Percentiles rank a stretch among this genome's conserved stretches.
Evolutionary conservation across 2,329 filamentous ascomycete genomes (phyloP).

Genomic region (Cordyceps javanica): DNA sequence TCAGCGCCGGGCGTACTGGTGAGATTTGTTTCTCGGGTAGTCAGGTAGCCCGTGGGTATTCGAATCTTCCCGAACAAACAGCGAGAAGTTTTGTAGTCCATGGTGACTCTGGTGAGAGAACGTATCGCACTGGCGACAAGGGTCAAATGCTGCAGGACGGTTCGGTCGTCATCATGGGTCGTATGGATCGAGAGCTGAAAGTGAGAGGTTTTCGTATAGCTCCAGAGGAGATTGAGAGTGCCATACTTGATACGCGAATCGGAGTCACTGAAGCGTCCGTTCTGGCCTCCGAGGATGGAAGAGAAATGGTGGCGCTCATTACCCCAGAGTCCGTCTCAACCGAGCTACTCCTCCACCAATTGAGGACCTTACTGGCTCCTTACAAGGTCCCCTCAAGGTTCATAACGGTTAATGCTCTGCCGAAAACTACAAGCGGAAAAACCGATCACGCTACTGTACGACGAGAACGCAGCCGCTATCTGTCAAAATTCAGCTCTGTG

Average conservation of each 20-base stretch:
- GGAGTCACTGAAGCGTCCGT: neutral
- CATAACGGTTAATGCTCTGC: neutral
- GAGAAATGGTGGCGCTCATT: conserved; percentile 1
- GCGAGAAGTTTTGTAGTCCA: neutral
- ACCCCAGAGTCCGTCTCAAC: too few species aligned
- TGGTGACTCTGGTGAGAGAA: neutral
- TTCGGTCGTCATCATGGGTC: conserved; percentile 5
- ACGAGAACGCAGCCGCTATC: too few species aligned
- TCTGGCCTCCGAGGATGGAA: neutral
- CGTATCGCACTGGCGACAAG: conserved; percentile 2
- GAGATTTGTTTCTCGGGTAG: conserved; percentile 3
- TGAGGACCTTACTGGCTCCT: too few species aligned
- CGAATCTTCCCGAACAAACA: neutral
- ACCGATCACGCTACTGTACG: conserved; percentile 14
- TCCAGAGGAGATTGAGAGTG: conserved; percentile 10
- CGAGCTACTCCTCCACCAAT: too few species aligned
- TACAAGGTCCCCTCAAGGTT: conserved; percentile 12
- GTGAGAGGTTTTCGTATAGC: conserved; percentile 5
- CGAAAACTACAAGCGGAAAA: conserved; percentile 13
- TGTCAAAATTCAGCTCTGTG: neutral
- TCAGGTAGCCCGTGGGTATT: neutral
- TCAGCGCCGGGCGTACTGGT: neutral
- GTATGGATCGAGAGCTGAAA: conserved; percentile 9
- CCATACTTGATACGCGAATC: neutral
- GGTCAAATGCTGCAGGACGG: neutral